Base-by-base conservation (phyloP, 805 yeast species). In the Candida nitratophila region DNA sequence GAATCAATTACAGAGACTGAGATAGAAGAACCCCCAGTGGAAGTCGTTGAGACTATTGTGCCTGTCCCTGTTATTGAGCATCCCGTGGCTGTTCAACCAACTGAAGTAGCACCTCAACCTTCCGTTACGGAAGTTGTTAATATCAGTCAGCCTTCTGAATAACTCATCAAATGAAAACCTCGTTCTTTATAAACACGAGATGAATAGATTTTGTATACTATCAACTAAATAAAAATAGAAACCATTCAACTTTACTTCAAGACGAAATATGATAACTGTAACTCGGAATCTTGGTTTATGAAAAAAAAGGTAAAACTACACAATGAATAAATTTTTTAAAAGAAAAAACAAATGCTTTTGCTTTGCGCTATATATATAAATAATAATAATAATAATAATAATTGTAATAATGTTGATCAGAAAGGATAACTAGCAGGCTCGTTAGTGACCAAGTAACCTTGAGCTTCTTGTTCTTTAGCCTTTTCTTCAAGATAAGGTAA, bases 401-500 rank as follows among this genome's bases (percentile, higher is more conserved):
- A n/a, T n/a, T n/a, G n/a, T n/a, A n/a, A n/a, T n/a, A n/a, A n/a
- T n/a, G n/a, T 15, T 34, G 20, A n/a, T 34, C 24, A 74, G 41
- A 60, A 71, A 6, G 81, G 81, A 49, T 68, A 76, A 16, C 52
- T 58, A 17, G 47, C 56, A 3, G 72, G 68, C 47, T 70, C 79
- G 4, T 49, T 57, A n/a, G 66, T 71, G 4, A 55, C 52, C 4
- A 64, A 57, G 44, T 54, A 62, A 9, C 81, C 81, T 37, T 46
- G 43, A 4, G 49, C 51, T 52, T 74, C 79, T 54, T 77, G 81
- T 47, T 71, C 73, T 37, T 65, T 54, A 0, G 79, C 78, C 50
- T 62, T 65, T 41, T 65, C 54, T 49, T 70, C 70, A 49, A 79
- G 60, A 49, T 76, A 79, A n/a, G 84, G 83, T 41, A 79, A 52